Evolutionary conservation across 257 asterid genomes (phyloP).

Genomic region (Salvia rosmarinus): DNA sequence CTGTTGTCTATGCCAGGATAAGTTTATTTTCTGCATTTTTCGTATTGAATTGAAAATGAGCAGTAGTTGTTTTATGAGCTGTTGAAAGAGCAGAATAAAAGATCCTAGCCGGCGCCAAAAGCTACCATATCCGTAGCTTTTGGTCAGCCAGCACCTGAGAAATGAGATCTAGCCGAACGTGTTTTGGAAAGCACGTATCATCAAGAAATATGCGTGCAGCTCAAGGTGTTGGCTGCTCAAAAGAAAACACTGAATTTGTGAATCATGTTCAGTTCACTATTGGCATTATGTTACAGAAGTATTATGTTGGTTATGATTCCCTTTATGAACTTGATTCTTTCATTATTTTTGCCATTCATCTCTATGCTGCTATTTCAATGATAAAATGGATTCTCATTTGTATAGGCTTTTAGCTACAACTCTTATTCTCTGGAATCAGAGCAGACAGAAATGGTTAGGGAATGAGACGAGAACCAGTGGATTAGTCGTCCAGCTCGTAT

Average conservation of each 20-base stretch:
- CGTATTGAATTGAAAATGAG: conserved; percentile 58
- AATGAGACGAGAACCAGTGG: conserved; percentile 39
- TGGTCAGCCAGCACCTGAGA: conserved; percentile 59
- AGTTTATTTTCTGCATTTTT: conserved; percentile 40
- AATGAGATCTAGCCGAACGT: conserved; percentile 48
- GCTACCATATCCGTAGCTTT: conserved; percentile 47
- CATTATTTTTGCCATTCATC: not conserved
- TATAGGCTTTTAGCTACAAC: conserved; percentile 47
- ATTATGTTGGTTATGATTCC: not conserved
- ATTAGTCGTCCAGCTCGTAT: too few species aligned
- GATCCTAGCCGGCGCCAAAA: conserved; percentile 34
- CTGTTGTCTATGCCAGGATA: not conserved
- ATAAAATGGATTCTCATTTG: conserved; percentile 28
- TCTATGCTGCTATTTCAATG: not conserved
- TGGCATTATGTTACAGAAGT: conserved; percentile 14
- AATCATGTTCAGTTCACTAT: conserved; percentile 60
- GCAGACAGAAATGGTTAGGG: conserved; percentile 70
- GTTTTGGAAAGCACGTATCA: conserved; percentile 49
- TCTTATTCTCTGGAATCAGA: conserved; percentile 70
- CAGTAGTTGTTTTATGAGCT: conserved; percentile 65
- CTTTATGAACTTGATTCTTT: not conserved
- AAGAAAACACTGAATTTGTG: conserved; percentile 52
- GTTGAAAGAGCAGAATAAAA: conserved; percentile 39
- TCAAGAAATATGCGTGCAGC: conserved; percentile 48
- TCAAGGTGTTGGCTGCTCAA: conserved; percentile 50